Evolutionary conservation across 1,139 yeast species (phyloP), one percentile per base, ranked within the genome.

Genomic region (Zygosaccharomyces sapae): DNA sequence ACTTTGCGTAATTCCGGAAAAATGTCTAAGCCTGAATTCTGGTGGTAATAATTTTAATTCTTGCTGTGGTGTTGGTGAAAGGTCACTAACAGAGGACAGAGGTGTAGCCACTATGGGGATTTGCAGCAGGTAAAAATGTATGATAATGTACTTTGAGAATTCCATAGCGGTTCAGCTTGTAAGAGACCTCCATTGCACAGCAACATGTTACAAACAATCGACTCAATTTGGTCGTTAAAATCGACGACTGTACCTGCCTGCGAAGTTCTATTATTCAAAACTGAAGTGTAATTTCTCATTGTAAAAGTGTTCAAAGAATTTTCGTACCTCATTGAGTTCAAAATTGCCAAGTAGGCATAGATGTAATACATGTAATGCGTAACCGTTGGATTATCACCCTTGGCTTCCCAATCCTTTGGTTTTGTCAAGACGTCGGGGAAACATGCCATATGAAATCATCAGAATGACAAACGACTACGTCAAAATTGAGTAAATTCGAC

Each of bases 321-420:
- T 20, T 43, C 31, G 7, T 49, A 47, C 31, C 63, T 49, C 13
- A 49, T 31, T 19, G 31, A 33, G 35, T 59, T 62, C 19, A 56
- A 46, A 35, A 41, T 47, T 16, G 58, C 45, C 43, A 57, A 40
- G 33, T 47, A 41, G 13, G 52, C 45, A 39, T 49, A 58, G 13
- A 60, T 48, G 37, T 59, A 58, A 38, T 61, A 63, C 62, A 60
- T 57, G 51, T 63, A 63, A 31, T 62, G 59, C 3, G 64, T 57
- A 16, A 63, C 51, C 2, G 67, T 60, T 1, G 67, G 67, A 41
- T 63, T 63, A 37, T 63, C 67, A 24, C 64, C 62, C 10, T 51
- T 45, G 1, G 61, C 57, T 4, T 29, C 34, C 67, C 67, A 63
- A 5, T 56, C 46, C 2, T 33, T 35, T 8, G 67, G 66, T 18